Base-by-base conservation (phyloP, 495 filamentous ascomycete species). In the Neurospora cerealis region DNA sequence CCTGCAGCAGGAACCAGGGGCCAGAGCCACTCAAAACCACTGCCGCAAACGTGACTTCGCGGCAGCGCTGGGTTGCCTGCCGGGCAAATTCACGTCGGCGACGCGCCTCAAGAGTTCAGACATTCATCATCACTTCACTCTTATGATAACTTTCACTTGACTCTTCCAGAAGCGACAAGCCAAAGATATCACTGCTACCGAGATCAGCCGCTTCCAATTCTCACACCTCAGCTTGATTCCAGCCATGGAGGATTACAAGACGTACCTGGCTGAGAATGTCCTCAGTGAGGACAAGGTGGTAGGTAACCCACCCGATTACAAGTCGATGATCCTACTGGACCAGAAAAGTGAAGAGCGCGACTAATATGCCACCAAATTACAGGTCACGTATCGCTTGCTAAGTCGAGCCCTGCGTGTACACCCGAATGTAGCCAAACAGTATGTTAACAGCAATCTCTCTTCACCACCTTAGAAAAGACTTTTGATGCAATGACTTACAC, bases 311-410 rank as follows among this genome's bases (percentile, higher is more conserved):
- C 9, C 62, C 71, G 54, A 66, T 66, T 9, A 66, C 54, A 66
- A 66, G 28, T 32, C 13, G 32, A 34, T 19, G 54, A 34, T 36
- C 6, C 7, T 69, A 74, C 72, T 77, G 32, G 38, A 44, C 19
- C n/a, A 38, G 15, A 34, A 38, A 72, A 36, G 34, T 34, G 24
- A 19, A 73, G 28, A 24, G 54, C 3, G 70, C 28, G 70, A 75
- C 72, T 70, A 15, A 75, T 38, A 39, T 71, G 0, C 69, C 6
- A 66, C 6, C 28, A 72, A 21, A 62, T 24, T 37, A 24, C 73
- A 97, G 95, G 86, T 97, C 80, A 96, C 92, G 21, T 97, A 97
- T 83, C 91, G 94, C 24, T 83, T 89, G 24, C 81, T 99, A 70
- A 93, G 93, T 80, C 89, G 94, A 76, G 90, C 89, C 41, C 80